Conservation (phyloP, 176 grass and related monocot species). For the Raddia guianensis region DNA sequence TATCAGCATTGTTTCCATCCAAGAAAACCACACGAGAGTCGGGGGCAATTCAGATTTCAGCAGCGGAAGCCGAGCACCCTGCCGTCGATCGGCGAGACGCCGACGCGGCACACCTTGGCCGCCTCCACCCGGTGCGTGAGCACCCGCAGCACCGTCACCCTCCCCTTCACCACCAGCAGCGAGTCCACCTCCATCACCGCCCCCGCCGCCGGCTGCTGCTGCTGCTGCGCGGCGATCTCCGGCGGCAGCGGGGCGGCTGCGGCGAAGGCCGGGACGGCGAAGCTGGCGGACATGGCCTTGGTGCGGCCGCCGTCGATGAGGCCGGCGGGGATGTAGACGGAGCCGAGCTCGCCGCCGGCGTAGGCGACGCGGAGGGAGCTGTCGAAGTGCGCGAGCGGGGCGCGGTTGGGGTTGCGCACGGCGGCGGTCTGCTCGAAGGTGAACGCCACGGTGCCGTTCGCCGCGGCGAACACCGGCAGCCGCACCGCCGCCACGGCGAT, state of each 20-base stretch:
- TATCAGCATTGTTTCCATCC: background rate
- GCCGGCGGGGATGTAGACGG: constrained; percentile 85
- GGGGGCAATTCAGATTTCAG: background rate
- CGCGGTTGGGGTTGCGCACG: constrained; percentile 86
- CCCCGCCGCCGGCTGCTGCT: background rate
- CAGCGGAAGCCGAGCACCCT: constrained; percentile 71
- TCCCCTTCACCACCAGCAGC: constrained; percentile 73
- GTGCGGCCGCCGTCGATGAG: constrained; percentile 72
- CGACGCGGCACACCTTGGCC: constrained; percentile 65
- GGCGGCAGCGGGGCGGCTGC: background rate
- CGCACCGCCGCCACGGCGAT: constrained; percentile 65
- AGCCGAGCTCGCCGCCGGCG: constrained; percentile 65
- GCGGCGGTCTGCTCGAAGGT: constrained; percentile 68
- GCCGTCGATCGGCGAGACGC: constrained; percentile 59
- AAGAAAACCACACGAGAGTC: background rate
- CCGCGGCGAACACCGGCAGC: constrained; percentile 54
- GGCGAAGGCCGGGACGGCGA: constrained; percentile 73
- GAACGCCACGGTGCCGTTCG: constrained; percentile 82
- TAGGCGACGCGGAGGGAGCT: constrained; percentile 84
- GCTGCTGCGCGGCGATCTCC: background rate
- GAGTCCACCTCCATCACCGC: constrained; percentile 77
- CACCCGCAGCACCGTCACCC: constrained; percentile 63
- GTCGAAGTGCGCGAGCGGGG: constrained; percentile 80
- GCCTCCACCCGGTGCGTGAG: constrained; percentile 83
- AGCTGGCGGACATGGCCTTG: constrained; percentile 67